Conservation (phyloP, 2,329 filamentous ascomycete genomes). For the Aspergillus alliaceus region DNA sequence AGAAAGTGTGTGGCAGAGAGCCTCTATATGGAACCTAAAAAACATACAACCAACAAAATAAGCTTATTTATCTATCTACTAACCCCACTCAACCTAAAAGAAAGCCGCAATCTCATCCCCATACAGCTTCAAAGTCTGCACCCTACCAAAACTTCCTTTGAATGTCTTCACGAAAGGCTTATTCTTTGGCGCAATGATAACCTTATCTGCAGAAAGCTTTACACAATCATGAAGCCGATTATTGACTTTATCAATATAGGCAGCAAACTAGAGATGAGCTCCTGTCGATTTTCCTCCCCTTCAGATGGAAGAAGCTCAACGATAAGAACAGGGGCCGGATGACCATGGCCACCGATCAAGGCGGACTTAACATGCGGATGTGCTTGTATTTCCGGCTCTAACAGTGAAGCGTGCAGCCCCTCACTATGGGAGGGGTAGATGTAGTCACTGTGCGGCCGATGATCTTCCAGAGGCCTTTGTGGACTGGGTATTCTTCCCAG, state of each 20-base stretch:
- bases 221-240: slow-evolving; percentile 18
- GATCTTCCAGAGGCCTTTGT: slow-evolving; percentile 26
- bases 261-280: slow-evolving; percentile 3
- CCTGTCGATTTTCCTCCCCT: not conserved
- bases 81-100: not conserved
- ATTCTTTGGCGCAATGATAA: slow-evolving; percentile 16
- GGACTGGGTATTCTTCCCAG: slow-evolving; percentile 22
- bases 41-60: too few species aligned
- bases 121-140: slow-evolving; percentile 15
- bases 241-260: slow-evolving; percentile 22
- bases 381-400: slow-evolving; percentile 23
- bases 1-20: too few species aligned
- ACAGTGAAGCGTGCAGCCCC: slow-evolving; percentile 20
- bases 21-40: too few species aligned
- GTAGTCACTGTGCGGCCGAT: slow-evolving; percentile 23
- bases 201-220: slow-evolving; percentile 12
- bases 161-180: slow-evolving; percentile 20
- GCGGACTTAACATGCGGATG: slow-evolving; percentile 20
- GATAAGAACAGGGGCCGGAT: slow-evolving; percentile 17
- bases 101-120: slow-evolving; percentile 15
- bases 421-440: slow-evolving; percentile 17
- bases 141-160: slow-evolving; percentile 20
- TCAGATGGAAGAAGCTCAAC: not conserved
- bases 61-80: too few species aligned
- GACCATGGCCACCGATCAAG: slow-evolving; percentile 23